Percentiles rank a stretch among this genome's conserved stretches.
Conservation (phyloP, 73 alveolate species). For the Urostyla sp. region DNA sequence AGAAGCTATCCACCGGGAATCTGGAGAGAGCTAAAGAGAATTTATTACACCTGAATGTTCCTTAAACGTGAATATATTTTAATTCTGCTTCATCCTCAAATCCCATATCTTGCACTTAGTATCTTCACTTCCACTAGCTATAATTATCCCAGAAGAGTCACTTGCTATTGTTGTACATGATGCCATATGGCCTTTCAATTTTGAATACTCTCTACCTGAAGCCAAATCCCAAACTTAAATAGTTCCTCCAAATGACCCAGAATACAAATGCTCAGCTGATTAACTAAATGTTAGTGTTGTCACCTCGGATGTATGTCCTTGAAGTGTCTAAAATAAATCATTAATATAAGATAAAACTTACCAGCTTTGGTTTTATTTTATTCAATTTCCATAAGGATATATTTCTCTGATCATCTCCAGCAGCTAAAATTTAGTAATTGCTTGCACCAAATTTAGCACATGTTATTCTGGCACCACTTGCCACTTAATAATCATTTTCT, state of each 20-base stretch:
- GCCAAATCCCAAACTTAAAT: constrained; percentile 74
- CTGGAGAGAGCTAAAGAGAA: constrained; percentile 80
- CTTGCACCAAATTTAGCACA: constrained; percentile 62
- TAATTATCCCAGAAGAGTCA: constrained; percentile 49
- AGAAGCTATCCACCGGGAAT: constrained; percentile 81
- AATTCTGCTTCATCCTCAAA: constrained; percentile 54
- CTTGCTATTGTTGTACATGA: constrained; percentile 55
- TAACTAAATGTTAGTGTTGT: constrained; percentile 48
- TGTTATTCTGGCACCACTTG: constrained; percentile 65
- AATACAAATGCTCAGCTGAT: constrained; percentile 60
- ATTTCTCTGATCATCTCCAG: constrained; percentile 68
- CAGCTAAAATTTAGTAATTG: constrained; percentile 59
- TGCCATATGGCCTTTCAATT: constrained; percentile 72
- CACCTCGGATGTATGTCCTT: constrained; percentile 74
- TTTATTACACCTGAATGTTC: constrained; percentile 79
- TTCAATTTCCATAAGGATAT: constrained; percentile 62
- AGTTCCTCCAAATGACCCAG: constrained; percentile 83
- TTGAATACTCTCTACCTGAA: constrained; percentile 31
- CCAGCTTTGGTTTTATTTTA: constrained; percentile 47
- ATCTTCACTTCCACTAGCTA: constrained; percentile 75
- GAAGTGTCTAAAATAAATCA: background rate
- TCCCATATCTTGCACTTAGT: constrained; percentile 81
- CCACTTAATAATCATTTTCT: constrained; percentile 26
- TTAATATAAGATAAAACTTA: background rate
- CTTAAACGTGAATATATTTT: constrained; percentile 62